phyloP scores from a whole-genome alignment of 208 protist species.

The Eutreptiella sp. region DNA sequence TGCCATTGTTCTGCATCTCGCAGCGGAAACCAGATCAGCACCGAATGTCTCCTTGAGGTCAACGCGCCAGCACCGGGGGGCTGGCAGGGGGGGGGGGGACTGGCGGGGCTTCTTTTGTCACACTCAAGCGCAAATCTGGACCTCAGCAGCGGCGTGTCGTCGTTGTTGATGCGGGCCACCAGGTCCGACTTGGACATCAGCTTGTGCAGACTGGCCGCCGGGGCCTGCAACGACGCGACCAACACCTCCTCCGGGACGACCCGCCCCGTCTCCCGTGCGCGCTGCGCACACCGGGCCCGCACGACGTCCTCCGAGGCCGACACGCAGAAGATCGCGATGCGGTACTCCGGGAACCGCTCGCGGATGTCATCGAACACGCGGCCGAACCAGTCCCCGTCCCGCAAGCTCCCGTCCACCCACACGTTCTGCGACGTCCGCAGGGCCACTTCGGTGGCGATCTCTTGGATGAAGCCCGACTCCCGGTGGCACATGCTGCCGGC shows the following conservation, averaged over 20 bases:
- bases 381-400: conserved; percentile 21
- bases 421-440: conserved; percentile 15
- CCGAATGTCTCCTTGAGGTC: no score
- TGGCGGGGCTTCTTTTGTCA: no score
- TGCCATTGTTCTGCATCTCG: no score
- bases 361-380: conserved; percentile 14
- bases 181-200: no score
- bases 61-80: no score
- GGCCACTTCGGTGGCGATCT: conserved; percentile 23
- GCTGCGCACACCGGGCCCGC: neutral
- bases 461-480: conserved; percentile 12
- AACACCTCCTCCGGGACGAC: neutral
- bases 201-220: no score
- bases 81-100: no score
- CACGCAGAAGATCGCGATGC: conserved; percentile 31
- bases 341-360: conserved; percentile 9
- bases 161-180: no score
- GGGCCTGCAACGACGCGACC: neutral
- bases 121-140: no score
- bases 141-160: neutral
- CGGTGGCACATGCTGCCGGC: neutral
- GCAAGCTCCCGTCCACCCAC: conserved; percentile 33
- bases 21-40: no score
- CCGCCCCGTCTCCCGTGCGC: neutral
- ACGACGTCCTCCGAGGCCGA: neutral